Base-by-base conservation (phyloP, 306 rosid genomes). In the Malus asiatica region DNA sequence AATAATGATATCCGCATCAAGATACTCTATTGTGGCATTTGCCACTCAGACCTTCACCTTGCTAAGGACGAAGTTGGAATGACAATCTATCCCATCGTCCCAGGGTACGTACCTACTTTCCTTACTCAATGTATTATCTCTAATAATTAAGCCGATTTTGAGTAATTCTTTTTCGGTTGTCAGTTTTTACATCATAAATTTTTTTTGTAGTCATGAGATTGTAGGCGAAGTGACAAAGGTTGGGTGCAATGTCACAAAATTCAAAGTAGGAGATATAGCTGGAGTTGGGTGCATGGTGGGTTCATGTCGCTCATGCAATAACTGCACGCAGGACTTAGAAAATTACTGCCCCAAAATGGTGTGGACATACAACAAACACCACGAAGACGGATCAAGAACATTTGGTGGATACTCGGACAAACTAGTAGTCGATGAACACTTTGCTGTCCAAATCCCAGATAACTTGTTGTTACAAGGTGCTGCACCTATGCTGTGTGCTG, bases 21-120 rank as follows among this genome's bases (percentile, higher is more conserved):
- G 65, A 61, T 61, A 70, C 76, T 77, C n/a, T 70, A 70, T 11
- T 70, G 71, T 46, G 81, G 81, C 3, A 77, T 77, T 46, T 77
- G 81, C 32, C 76, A 70, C 71, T 9, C 76, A 0, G 76, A 77
- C 25, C 64, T 77, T 60, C 76, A 70, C 76, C 14, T 70, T 1
- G 76, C 42, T 9, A 70, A 35, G 44, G 40, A 77, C 59, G 65
- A 70, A 32, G 14, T 22, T 2, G 76, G 71, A 30, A 60, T 61
- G 42, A 77, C 71, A 40, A 70, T 14, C 27, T 77, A 77, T 61
- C 76, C 76, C 14, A 19, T 70, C 8, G 65, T 70, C n/a, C 76
- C 76, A 15, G 75, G 80, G 80, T 69, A 77, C 3, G 4, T 38
- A 2, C 27, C 29, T 14, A n/a, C 22, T 3, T 60, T 59, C 8